Evolutionary conservation across 2,329 filamentous ascomycete species (phyloP).

Genomic region (Pseudogymnoascus sp.): DNA sequence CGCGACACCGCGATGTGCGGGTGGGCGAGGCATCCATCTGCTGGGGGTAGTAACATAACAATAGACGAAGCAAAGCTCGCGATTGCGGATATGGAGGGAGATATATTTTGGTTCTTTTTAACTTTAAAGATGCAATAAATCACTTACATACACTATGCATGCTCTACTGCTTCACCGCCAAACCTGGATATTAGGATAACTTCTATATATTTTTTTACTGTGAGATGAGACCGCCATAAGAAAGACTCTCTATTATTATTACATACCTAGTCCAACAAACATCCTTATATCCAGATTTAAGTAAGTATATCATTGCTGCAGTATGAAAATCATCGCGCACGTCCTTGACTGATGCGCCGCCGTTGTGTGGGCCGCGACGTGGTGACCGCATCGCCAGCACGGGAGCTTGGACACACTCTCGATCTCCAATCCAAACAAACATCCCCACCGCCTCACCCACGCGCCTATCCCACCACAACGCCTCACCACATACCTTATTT

Average conservation of each 20-base stretch:
- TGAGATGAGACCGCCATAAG: not conserved
- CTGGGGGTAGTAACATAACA: not conserved
- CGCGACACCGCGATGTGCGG: not conserved
- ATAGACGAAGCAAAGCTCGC: not conserved
- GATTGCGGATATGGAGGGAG: not conserved
- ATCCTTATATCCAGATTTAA: not conserved
- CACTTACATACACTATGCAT: not conserved
- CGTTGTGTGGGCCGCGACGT: not conserved
- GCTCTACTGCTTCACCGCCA: not conserved
- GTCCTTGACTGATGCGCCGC: not conserved
- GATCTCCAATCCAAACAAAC: conserved; percentile 1
- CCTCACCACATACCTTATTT: not conserved
- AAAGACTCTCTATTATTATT: not conserved
- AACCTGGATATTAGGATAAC: not conserved
- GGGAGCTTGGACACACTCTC: not conserved
- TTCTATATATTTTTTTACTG: not conserved
- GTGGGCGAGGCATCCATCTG: not conserved
- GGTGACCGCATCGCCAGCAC: not conserved
- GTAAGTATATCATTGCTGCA: not conserved
- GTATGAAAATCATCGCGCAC: not conserved
- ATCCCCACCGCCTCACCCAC: not conserved
- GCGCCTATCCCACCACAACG: not conserved
- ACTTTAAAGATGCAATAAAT: not conserved
- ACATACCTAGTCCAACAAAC: not conserved
- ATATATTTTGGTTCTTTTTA: not conserved